Percentiles rank a stretch among this genome's conserved stretches.
Evolutionary conservation across 352 stramenopile genomes (phyloP).

Genomic region (Globisporangium spinosum): DNA sequence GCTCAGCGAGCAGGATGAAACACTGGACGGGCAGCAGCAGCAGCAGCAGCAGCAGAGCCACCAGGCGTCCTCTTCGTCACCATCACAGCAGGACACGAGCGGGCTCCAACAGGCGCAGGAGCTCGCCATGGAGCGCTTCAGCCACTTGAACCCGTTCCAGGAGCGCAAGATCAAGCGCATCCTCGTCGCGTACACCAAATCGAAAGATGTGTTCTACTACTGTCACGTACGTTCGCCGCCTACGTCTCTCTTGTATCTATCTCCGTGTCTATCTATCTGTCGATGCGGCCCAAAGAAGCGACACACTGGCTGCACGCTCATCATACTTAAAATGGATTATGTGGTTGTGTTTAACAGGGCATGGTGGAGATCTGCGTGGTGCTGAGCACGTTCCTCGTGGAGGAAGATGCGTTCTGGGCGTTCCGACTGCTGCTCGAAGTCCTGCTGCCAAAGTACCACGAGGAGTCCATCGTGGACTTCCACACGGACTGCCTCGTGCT

Average conservation of each 20-base stretch:
- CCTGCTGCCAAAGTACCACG: constrained; percentile 77
- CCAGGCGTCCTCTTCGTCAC: constrained; percentile 15
- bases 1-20: constrained; percentile 23
- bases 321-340: neutral
- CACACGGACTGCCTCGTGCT: constrained; percentile 80
- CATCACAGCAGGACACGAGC: constrained; percentile 22
- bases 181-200: constrained; percentile 71
- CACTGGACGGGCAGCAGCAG: constrained; percentile 6
- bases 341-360: constrained; percentile 24
- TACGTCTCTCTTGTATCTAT: neutral
- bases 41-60: constrained; percentile 31
- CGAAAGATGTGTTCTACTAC: constrained; percentile 64
- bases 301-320: neutral
- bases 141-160: constrained; percentile 76
- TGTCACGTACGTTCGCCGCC: constrained; percentile 39
- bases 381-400: constrained; percentile 67
- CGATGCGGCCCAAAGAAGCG: neutral
- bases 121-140: constrained; percentile 74
- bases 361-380: constrained; percentile 83
- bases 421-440: constrained; percentile 70
- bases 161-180: constrained; percentile 83
- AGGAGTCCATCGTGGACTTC: constrained; percentile 77
- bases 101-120: constrained; percentile 68
- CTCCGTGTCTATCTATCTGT: neutral
- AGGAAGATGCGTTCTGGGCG: constrained; percentile 78